These are phyloP conservation scores for Madurella fahalii DNA, from an alignment of 2,329 filamentous ascomycete genomes.

Conservation along the genomic window DNA sequence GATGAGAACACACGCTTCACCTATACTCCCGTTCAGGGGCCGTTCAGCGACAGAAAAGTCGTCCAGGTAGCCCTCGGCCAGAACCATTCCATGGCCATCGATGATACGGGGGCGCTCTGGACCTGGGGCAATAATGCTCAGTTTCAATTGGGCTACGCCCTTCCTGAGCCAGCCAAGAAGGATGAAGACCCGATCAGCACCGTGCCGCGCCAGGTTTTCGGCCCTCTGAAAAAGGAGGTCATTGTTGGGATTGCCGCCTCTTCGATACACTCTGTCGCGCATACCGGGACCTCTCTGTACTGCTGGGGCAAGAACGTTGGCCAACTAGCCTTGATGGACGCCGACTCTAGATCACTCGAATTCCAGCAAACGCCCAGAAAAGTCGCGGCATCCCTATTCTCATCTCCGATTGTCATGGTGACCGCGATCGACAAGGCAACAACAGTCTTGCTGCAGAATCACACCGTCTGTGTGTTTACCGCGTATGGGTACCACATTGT, in stretches of 20 bases:
- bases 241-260: conserved; percentile 84
- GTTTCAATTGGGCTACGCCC: conserved; percentile 79
- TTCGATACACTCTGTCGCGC: conserved; percentile 83
- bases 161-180: conserved; percentile 61
- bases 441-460: conserved; percentile 76
- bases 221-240: conserved; percentile 79
- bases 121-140: conserved; percentile 89
- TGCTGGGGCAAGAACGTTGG: conserved; percentile 96
- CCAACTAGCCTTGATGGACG: conserved; percentile 89
- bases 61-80: conserved; percentile 79
- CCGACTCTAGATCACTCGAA: conserved; percentile 86
- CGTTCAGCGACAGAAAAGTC: conserved; percentile 70
- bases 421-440: conserved; percentile 90
- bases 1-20: conserved; percentile 86
- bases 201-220: conserved; percentile 83
- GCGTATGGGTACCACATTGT: conserved; percentile 95
- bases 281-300: conserved; percentile 76
- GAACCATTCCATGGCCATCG: conserved; percentile 84
- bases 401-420: conserved; percentile 68
- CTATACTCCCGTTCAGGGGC: conserved; percentile 76
- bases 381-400: conserved; percentile 80
- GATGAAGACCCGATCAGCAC: conserved; percentile 83
- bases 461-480: conserved; percentile 89
- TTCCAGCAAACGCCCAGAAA: conserved; percentile 77
- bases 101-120: conserved; percentile 83